Conservation (phyloP, 495 filamentous ascomycete species). For the Penicillium arizonense region DNA sequence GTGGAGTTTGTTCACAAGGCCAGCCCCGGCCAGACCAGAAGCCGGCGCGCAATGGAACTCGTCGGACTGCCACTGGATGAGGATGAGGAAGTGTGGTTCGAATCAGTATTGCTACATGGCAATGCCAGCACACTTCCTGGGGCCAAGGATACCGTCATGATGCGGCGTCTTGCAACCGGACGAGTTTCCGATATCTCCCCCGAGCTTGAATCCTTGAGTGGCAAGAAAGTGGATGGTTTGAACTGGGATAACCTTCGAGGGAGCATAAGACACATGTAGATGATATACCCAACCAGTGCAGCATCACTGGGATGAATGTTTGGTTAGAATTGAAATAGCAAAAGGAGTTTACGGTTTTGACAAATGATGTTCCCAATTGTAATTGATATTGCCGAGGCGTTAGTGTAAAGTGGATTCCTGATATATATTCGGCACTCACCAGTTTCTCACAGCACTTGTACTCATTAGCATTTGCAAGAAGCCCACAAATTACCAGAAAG, state of each 20-base stretch:
- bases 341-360: neutral
- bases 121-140: constrained; percentile 59
- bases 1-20: constrained; percentile 58
- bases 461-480: too few relatives aligned
- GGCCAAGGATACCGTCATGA: constrained; percentile 66
- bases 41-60: constrained; percentile 62
- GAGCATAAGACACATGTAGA: constrained; percentile 34
- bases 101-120: constrained; percentile 58
- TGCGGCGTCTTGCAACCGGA: constrained; percentile 63
- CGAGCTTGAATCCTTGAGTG: constrained; percentile 40
- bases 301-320: constrained; percentile 9
- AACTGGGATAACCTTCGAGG: constrained; percentile 51
- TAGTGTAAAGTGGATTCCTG: too few relatives aligned
- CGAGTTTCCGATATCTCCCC: constrained; percentile 34
- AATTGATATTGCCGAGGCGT: too few relatives aligned
- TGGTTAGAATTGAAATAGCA: constrained; percentile 1
- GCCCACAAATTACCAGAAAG: too few relatives aligned
- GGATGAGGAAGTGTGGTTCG: constrained; percentile 72
- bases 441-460: too few relatives aligned
- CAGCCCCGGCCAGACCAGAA: constrained; percentile 41
- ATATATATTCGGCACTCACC: too few relatives aligned
- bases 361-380: neutral
- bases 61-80: constrained; percentile 66
- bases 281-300: constrained; percentile 15
- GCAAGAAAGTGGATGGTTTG: constrained; percentile 50